Base-by-base conservation (phyloP, 1,284 basidiomycete species). In the Taiwanofungus camphoratus region DNA sequence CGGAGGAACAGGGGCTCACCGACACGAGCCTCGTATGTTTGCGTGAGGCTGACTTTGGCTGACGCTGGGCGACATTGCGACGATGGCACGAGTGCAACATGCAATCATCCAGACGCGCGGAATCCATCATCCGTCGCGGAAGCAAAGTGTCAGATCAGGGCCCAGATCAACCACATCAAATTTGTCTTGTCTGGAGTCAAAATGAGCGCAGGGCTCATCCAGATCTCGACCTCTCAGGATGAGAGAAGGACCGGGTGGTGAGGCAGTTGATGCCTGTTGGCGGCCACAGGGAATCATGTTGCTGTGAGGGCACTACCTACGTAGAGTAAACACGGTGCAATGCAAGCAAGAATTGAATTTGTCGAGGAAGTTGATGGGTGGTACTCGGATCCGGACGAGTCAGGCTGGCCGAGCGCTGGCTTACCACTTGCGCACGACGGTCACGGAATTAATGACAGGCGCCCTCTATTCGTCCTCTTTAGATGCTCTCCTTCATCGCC, bases 351-450 rank as follows among this genome's bases (percentile, higher is more conserved):
- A 31, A 30, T 35, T 37, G 44, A 45, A 45, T 45, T 45, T 45
- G 44, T 29, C 33, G 33, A 27, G 31, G 41, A 23, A 26, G 41
- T 29, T 34, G 30, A 45, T 45, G 43, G 36, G 16, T 16, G 19
- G 18, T 36, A 29, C 32, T 45, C 44, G 44, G 44, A 41, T 41
- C 44, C 44, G 44, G 44, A 30, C 37, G 39, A 45, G 44, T 45
- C 44, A 45, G 20, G 23, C 18, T 39, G 27, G 39, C 30, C 27
- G 23, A 33, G 44, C 38, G 44, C 39, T 21, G 33, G 23, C 34
- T 36, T 8, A n/a, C 24, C 16, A n/a, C 39, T 16, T 30, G 43
- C 43, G 43, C 33, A 42, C 45, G 45, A 37, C 43, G 15, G 40
- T 39, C 45, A 39, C 41, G 41, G 41, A 36, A 20, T 16, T 19